Conservation (phyloP, 1,284 basidiomycete genomes). For the Ustilago hordei region DNA sequence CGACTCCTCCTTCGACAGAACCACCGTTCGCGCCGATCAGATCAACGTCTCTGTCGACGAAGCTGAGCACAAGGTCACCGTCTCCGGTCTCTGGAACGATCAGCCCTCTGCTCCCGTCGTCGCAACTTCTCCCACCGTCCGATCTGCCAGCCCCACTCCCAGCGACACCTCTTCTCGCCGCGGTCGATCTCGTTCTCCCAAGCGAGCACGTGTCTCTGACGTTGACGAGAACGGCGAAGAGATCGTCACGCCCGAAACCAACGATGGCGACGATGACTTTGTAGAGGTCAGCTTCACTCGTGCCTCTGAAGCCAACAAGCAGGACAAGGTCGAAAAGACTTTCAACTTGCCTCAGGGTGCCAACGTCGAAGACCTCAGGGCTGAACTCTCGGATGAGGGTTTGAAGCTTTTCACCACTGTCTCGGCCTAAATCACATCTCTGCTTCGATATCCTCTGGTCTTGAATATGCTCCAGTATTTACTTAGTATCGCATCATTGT, state of each 20-base stretch:
- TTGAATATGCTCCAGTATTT: constrained; percentile 8
- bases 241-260: constrained; percentile 33
- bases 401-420: constrained; percentile 51
- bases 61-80: constrained; percentile 41
- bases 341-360: constrained; percentile 44
- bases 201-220: constrained; percentile 51
- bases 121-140: constrained; percentile 13
- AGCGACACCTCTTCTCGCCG: constrained; percentile 39
- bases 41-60: constrained; percentile 53
- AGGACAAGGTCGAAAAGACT: constrained; percentile 27
- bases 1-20: constrained; percentile 18
- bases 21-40: constrained; percentile 33
- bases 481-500: constrained; percentile 15
- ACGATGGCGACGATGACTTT: constrained; percentile 42
- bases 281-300: constrained; percentile 42
- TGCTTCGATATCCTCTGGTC: neutral
- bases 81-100: constrained; percentile 53
- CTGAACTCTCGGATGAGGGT: constrained; percentile 45
- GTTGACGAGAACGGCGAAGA: constrained; percentile 56
- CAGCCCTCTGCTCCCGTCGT: constrained; percentile 1
- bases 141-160: constrained; percentile 39
- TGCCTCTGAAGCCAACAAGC: constrained; percentile 8
- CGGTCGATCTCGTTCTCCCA: constrained; percentile 49
- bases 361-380: constrained; percentile 39
- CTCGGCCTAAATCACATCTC: constrained; percentile 18